A percentile compares a stretch with the other conserved stretches of the same genome.
Conservation (phyloP, 257 asterid species). For the Coffea eugenioides region DNA sequence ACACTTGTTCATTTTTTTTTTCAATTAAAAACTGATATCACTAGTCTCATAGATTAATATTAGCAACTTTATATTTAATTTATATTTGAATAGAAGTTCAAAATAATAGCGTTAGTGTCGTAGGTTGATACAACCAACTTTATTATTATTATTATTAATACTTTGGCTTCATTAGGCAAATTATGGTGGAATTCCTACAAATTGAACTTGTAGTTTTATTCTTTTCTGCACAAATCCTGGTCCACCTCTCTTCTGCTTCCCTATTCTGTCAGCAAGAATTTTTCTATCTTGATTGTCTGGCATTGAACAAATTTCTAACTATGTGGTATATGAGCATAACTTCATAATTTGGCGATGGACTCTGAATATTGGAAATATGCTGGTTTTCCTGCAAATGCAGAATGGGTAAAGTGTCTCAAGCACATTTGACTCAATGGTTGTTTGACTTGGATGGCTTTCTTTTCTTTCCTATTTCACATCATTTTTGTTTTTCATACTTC, state of each 20-base stretch:
- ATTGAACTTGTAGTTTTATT: not conserved
- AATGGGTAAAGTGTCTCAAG: not conserved
- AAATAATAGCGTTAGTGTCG: not conserved
- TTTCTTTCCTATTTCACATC: not conserved
- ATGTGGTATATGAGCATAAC: too few relatives aligned
- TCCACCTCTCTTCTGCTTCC: too few relatives aligned
- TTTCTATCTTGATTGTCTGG: not conserved
- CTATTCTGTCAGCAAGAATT: too few relatives aligned
- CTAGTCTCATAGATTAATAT: too few relatives aligned
- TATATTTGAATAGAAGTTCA: not conserved
- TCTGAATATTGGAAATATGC: not conserved
- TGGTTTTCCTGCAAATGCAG: too few relatives aligned
- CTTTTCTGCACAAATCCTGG: not conserved
- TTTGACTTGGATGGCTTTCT: not conserved
- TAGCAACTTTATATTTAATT: too few relatives aligned
- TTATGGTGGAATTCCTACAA: too few relatives aligned
- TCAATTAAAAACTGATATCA: too few relatives aligned
- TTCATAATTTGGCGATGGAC: not conserved
- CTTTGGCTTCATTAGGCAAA: not conserved
- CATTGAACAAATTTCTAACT: not conserved
- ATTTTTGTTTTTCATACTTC: not conserved
- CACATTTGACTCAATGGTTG: not conserved
- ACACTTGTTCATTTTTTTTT: too few relatives aligned
- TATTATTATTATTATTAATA: not conserved
- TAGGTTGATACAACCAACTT: not conserved